phyloP scores from a whole-genome alignment of 164 flowering plant genomes.

The Berberis thunbergii region DNA sequence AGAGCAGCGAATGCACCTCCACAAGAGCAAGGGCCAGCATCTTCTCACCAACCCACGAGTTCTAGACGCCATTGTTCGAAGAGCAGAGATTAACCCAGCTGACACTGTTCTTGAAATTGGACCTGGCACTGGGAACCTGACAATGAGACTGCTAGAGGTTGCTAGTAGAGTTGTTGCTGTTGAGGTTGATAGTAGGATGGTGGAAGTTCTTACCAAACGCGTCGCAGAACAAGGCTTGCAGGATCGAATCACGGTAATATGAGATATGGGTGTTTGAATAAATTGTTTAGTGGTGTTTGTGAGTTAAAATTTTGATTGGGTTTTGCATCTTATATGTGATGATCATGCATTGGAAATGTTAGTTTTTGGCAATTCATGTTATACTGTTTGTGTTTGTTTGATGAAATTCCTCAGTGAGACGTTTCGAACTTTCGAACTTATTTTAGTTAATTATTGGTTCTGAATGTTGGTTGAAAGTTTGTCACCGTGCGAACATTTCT shows the following conservation, averaged over 20 bases:
- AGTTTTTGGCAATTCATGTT: too few relatives aligned
- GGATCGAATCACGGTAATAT: slow-evolving; percentile 46
- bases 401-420: background rate
- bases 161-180: slow-evolving; percentile 60
- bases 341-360: background rate
- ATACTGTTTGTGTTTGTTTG: background rate
- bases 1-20: slow-evolving; percentile 18
- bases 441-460: too few relatives aligned
- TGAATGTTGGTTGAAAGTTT: too few relatives aligned
- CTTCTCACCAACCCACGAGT: slow-evolving; percentile 71
- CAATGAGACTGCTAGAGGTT: slow-evolving; percentile 68
- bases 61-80: slow-evolving; percentile 64
- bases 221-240: slow-evolving; percentile 41
- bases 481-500: too few relatives aligned
- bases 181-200: slow-evolving; percentile 79
- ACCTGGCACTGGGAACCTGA: slow-evolving; percentile 97
- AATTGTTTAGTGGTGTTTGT: slow-evolving; percentile 24
- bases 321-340: background rate
- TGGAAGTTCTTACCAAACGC: slow-evolving; percentile 53
- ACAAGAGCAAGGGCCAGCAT: slow-evolving; percentile 88
- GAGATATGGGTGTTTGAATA: slow-evolving; percentile 26
- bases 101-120: slow-evolving; percentile 91
- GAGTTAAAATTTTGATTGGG: background rate
- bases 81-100: slow-evolving; percentile 37
- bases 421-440: background rate